Base-by-base conservation (phyloP, 1,284 basidiomycete species). In the Leccinum subfulvum region DNA sequence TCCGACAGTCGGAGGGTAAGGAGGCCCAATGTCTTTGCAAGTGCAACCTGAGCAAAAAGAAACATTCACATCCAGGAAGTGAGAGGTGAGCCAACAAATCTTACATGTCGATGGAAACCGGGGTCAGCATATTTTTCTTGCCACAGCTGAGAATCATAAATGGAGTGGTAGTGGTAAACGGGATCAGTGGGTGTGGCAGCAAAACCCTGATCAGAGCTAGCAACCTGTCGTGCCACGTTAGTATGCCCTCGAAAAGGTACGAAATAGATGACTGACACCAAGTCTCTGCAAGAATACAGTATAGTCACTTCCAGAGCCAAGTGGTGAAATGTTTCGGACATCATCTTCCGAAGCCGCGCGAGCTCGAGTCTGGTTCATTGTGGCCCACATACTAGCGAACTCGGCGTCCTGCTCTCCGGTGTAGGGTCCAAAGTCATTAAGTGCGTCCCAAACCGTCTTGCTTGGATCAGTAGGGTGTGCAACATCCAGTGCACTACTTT, bases 161-260 rank as follows among this genome's bases (percentile, higher is more conserved):
- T 84, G n/a, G 89, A 90, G 70, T 91, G 88, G 69, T 92, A 92
- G 72, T 92, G 91, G 71, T 92, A 92, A 5, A 84, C 82, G 5
- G 92, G 82, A 71, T 92, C 90, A 54, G 75, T 75, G 1, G 73
- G 75, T 4, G 74, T 76, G 53, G 62, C 63, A 10, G 61, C 65
- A 64, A 82, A 83, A 0, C 72, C 73, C 58, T 78, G 72, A 64
- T 81, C 77, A 18, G 71, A 68, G 58, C 77, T 77, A 33, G 76
- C 85, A 69, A 80, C 83, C 89, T 77, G 77, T 76, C 55, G 74
- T 67, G 64, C 21, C 13, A 10, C 30, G 18, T 60, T 21, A 60
- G 58, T 54, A 49, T 47, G 39, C 47, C 23, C 6, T 14, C 6
- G 59, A 5, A 61, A 62, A 13, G 8, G 2, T 65, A 65, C 56